These are phyloP conservation scores for Colletotrichum phormii DNA, from an alignment of 2,329 filamentous ascomycete species.

Conservation along the genomic window DNA sequence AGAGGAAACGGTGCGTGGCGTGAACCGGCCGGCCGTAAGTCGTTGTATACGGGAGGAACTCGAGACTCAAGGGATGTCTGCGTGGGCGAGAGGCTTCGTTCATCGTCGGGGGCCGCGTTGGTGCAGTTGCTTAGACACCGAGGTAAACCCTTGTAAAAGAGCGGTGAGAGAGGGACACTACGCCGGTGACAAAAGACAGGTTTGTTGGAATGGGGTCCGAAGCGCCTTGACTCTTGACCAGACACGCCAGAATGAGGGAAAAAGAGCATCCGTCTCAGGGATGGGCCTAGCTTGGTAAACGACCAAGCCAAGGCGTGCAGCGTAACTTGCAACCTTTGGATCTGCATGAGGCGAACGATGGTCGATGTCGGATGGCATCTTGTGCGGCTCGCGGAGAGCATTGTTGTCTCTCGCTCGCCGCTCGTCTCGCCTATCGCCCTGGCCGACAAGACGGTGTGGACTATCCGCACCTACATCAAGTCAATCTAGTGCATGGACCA, in stretches of 20 bases:
- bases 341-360: neutral
- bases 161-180: slow-evolving; percentile 25
- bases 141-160: slow-evolving; percentile 21
- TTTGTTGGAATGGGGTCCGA: neutral
- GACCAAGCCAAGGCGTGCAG: slow-evolving; percentile 9
- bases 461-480: neutral
- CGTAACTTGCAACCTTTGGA: neutral
- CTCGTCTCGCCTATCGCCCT: slow-evolving; percentile 3
- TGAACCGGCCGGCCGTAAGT: neutral
- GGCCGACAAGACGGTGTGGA: neutral
- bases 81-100: neutral
- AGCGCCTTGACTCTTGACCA: neutral
- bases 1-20: slow-evolving; percentile 1
- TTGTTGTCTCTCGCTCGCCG: slow-evolving; percentile 17
- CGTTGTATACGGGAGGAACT: neutral
- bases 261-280: slow-evolving; percentile 12
- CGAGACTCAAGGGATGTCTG: neutral
- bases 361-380: neutral
- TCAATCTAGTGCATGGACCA: neutral
- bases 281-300: slow-evolving; percentile 14
- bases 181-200: slow-evolving; percentile 9
- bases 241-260: neutral
- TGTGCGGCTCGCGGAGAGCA: neutral
- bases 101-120: neutral
- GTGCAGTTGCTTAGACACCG: slow-evolving; percentile 12